Evolutionary conservation across 441 rosid species (phyloP).

Genomic region (Metrosideros polymorpha): DNA sequence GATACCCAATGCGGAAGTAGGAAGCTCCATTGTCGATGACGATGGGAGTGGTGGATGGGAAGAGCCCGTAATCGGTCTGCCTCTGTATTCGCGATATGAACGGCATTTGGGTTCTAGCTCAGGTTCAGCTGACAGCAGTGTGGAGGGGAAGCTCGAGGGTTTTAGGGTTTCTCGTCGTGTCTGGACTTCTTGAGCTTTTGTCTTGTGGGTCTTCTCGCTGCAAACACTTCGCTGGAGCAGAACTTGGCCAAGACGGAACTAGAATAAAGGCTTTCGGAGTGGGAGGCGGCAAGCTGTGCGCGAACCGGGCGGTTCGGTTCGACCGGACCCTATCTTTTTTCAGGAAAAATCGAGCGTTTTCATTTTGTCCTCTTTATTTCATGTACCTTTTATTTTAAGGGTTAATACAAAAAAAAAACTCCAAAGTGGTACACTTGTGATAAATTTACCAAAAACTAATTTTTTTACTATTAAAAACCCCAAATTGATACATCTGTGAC

Average conservation of each 20-base stretch:
- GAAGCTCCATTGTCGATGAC: conserved; percentile 97
- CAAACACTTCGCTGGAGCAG: background rate
- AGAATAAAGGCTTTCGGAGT: background rate
- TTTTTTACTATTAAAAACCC: too few species aligned
- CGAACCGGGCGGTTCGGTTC: background rate
- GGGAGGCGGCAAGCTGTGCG: background rate
- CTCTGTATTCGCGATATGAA: conserved; percentile 44
- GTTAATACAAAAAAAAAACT: too few species aligned
- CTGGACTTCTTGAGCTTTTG: background rate
- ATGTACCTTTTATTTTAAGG: too few species aligned
- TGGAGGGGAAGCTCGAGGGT: background rate
- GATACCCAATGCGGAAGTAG: conserved; percentile 87
- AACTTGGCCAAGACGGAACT: background rate
- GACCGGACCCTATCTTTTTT: background rate
- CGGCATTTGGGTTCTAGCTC: conserved; percentile 30
- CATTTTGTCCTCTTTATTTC: background rate
- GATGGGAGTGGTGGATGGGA: conserved; percentile 63
- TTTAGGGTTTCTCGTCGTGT: background rate
- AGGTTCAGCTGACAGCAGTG: background rate
- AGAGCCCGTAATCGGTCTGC: conserved; percentile 61
- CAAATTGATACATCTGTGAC: too few species aligned
- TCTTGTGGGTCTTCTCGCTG: background rate
- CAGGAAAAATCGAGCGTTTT: background rate
- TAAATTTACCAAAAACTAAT: too few species aligned
- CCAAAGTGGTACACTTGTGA: too few species aligned